Evolutionary conservation across 352 stramenopile genomes (phyloP), one percentile per base, ranked within the genome.

Genomic region (Peronospora farinosa): DNA sequence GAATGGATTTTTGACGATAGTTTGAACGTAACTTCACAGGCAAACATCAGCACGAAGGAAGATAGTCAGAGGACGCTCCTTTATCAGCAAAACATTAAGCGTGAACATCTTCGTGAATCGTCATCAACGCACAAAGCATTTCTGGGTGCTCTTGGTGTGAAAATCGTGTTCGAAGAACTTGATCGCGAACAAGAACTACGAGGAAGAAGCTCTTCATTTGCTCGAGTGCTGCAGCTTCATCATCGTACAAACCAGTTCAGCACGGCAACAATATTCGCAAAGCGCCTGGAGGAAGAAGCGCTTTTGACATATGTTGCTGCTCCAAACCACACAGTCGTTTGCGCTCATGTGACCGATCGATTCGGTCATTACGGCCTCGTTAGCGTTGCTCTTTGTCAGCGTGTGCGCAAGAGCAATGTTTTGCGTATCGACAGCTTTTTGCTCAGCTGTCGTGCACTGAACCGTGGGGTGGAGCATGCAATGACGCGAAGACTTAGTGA

Each of bases 301-400:
- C 48, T 87, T 15, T 17, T 57, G 1, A 16, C 37, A 0, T 84
- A 86, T 44, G 30, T 69, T 17, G 19, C 28, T 5, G 31, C 36
- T 13, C 12, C 28, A 0, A 36, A 27, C 1, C 61, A 70, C 11
- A 60, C 45, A 12, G 72, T 69, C 11, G 37, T 88, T 32, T 77
- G 69, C 35, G 72, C 73, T 8, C 63, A 76, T 7, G 78, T 88
- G 51, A 88, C 78, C 0, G 78, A 90, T 37, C 72, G 76, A 11
- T 88, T 84, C 33, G 78, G 78, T 13, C 78, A 90, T 47, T 90
- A 90, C 16, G 78, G 78, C 2, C 65, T 90, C 1, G 78, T 90
- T 11, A 75, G 68, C 33, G 57, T 68, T 16, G 54, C 61, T 40
- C 51, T 80, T 12, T 83, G 64, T 44, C 74, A 53, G 9, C 19